Conservation (phyloP, 176 grass and related monocot genomes). For the Themeda triandra region DNA sequence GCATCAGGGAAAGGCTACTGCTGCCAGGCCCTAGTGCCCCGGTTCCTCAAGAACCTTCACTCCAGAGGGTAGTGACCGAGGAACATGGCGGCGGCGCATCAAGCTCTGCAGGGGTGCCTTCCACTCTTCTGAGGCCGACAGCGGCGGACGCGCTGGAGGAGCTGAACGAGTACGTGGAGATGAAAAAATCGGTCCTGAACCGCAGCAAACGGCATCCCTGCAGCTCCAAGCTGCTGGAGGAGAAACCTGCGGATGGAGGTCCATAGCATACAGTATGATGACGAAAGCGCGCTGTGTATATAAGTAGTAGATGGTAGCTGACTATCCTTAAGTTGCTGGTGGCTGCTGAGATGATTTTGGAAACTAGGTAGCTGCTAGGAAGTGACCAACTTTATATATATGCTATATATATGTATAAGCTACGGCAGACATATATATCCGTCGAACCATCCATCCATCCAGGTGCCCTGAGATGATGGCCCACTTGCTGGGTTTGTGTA, state of each 20-base stretch:
- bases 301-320: conserved; percentile 46
- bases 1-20: conserved; percentile 39
- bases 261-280: conserved; percentile 37
- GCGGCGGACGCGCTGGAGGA: conserved; percentile 60
- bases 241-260: conserved; percentile 29
- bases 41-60: conserved; percentile 42
- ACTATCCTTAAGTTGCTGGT: conserved; percentile 23
- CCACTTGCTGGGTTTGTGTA: conserved; percentile 30
- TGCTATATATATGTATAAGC: conserved; percentile 22
- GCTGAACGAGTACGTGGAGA: conserved; percentile 56
- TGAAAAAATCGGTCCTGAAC: conserved; percentile 47
- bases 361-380: conserved; percentile 21
- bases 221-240: background rate
- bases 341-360: conserved; percentile 23
- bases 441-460: conserved; percentile 40
- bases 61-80: conserved; percentile 42
- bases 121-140: conserved; percentile 34
- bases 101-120: conserved; percentile 23
- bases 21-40: background rate
- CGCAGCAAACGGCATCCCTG: conserved; percentile 7
- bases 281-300: conserved; percentile 36
- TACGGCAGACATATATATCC: conserved; percentile 10
- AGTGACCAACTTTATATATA: conserved; percentile 9
- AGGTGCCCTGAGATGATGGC: conserved; percentile 42
- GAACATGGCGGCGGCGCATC: conserved; percentile 28